Conservation (phyloP, 23 red algal species). For the Agarophyton chilense region DNA sequence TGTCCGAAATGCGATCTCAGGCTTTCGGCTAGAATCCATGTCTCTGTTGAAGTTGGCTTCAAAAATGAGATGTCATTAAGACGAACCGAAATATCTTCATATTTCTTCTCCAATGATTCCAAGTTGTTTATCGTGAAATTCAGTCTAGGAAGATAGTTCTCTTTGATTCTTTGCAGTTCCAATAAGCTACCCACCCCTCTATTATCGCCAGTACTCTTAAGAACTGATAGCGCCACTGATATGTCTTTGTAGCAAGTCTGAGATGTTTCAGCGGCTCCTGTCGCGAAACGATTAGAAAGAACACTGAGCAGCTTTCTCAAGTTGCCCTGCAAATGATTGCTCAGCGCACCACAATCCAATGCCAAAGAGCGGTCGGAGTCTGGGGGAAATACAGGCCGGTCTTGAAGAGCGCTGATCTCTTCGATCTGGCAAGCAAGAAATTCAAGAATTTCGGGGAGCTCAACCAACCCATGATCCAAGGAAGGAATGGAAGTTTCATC, state of each 20-base stretch:
- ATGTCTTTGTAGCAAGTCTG: slow-evolving; percentile 21
- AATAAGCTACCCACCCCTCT: slow-evolving; percentile 23
- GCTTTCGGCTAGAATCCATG: slow-evolving; percentile 39
- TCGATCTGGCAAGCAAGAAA: not conserved
- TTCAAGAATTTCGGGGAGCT: slow-evolving; percentile 15
- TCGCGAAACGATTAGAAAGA: slow-evolving; percentile 1
- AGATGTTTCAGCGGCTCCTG: not conserved
- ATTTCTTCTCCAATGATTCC: slow-evolving; percentile 10
- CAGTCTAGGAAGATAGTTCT: slow-evolving; percentile 18
- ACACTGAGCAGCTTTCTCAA: not conserved
- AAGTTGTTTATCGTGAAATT: not conserved
- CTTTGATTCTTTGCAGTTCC: slow-evolving; percentile 49
- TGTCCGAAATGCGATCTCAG: slow-evolving; percentile 23
- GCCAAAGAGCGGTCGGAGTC: not conserved
- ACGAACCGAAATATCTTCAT: slow-evolving; percentile 9
- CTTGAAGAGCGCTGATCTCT: slow-evolving; percentile 9
- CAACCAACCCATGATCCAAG: not conserved
- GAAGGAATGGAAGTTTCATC: not conserved
- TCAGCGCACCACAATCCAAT: not conserved
- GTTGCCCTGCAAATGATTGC: not conserved
- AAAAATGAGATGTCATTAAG: slow-evolving; percentile 51
- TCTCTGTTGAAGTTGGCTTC: slow-evolving; percentile 17
- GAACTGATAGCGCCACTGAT: slow-evolving; percentile 11
- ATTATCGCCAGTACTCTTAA: not conserved
- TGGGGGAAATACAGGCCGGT: not conserved